phyloP scores from a whole-genome alignment of 495 filamentous ascomycete genomes.

The Hypoxylon subgilvum region DNA sequence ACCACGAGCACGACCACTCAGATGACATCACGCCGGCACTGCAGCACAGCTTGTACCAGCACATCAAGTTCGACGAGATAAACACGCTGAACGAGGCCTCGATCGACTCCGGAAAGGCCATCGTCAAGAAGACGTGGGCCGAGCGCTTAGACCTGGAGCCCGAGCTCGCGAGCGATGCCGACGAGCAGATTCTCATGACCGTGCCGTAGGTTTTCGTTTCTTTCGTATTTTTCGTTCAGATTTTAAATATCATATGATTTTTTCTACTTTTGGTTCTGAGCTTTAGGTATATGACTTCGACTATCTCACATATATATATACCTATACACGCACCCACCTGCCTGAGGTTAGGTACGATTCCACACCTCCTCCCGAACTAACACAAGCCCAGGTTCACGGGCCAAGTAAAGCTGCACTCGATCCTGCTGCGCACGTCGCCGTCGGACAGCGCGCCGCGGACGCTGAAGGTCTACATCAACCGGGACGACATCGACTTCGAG shows the following conservation, averaged over 20 bases:
- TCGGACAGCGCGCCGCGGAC: constrained; percentile 77
- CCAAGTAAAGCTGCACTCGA: constrained; percentile 87
- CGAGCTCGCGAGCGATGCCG: constrained; percentile 80
- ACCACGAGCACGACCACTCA: constrained; percentile 72
- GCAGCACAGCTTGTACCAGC: constrained; percentile 84
- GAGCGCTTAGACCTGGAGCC: constrained; percentile 73
- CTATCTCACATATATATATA: constrained; percentile 14
- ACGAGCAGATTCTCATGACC: constrained; percentile 91
- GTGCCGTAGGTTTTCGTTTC: constrained; percentile 72
- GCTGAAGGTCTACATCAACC: constrained; percentile 83
- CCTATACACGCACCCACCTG: background rate
- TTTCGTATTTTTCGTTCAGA: constrained; percentile 14
- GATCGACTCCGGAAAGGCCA: constrained; percentile 68
- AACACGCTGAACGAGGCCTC: constrained; percentile 81
- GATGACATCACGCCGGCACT: constrained; percentile 91
- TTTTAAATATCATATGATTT: no score
- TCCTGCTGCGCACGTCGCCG: constrained; percentile 79
- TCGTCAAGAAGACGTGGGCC: constrained; percentile 90
- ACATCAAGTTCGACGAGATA: constrained; percentile 88
- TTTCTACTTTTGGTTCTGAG: no score
- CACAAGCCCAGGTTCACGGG: constrained; percentile 77
- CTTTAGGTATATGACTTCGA: no score
- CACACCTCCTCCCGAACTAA: constrained; percentile 12
- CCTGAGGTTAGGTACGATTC: no score
- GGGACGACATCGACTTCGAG: constrained; percentile 82